A percentile compares a stretch with the other conserved stretches of the same genome.
Conservation (phyloP, 1,284 basidiomycete genomes). For the Melampsora occidentalis region DNA sequence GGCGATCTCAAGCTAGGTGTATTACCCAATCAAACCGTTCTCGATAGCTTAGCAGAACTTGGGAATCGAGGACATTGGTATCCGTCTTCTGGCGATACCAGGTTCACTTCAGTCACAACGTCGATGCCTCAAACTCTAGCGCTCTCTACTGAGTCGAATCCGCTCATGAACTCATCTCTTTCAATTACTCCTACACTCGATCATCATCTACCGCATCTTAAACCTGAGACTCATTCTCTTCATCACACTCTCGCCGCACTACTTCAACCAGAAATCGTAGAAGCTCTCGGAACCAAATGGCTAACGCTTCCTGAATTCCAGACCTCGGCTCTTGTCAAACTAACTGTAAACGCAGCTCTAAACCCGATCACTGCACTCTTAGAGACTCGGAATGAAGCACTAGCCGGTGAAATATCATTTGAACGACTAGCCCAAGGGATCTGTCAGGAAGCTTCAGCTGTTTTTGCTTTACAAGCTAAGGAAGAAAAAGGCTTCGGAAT, state of each 20-base stretch:
- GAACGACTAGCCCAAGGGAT: slow-evolving; percentile 46
- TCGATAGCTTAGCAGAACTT: slow-evolving; percentile 49
- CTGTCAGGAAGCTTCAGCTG: slow-evolving; percentile 48
- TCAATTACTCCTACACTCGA: slow-evolving; percentile 58
- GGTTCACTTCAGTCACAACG: slow-evolving; percentile 49
- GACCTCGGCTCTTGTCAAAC: slow-evolving; percentile 71
- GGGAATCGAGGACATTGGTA: slow-evolving; percentile 52
- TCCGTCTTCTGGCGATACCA: slow-evolving; percentile 47
- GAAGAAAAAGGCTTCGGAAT: slow-evolving; percentile 26
- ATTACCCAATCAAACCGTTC: slow-evolving; percentile 63
- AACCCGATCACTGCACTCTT: slow-evolving; percentile 84
- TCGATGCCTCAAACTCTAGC: slow-evolving; percentile 25
- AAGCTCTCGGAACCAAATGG: slow-evolving; percentile 59
- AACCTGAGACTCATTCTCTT: slow-evolving; percentile 57
- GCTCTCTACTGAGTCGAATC: slow-evolving; percentile 46
- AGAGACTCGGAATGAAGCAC: slow-evolving; percentile 73
- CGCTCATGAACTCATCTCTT: slow-evolving; percentile 47
- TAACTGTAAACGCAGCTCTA: slow-evolving; percentile 79
- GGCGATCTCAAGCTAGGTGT: slow-evolving; percentile 77
- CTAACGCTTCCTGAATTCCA: slow-evolving; percentile 69
- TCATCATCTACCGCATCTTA: slow-evolving; percentile 57
- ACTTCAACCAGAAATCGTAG: slow-evolving; percentile 59
- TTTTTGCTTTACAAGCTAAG: slow-evolving; percentile 48
- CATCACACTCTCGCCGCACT: slow-evolving; percentile 69
- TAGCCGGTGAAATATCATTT: slow-evolving; percentile 51